phyloP scores from a whole-genome alignment of 1,284 basidiomycete species.

The Ceratobasidium sp. region DNA sequence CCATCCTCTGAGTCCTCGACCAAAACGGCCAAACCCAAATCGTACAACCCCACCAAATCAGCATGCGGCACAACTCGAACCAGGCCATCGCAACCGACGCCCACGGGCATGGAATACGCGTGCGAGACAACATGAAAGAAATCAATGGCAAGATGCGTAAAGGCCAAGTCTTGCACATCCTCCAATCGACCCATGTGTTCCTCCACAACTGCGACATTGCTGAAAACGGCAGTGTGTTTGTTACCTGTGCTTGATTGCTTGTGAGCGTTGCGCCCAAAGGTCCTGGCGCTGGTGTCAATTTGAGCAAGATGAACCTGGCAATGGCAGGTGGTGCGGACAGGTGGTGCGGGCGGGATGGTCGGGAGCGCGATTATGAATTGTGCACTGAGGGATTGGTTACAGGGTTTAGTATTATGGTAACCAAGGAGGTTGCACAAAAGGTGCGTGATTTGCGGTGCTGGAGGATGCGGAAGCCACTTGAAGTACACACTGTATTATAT shows the following conservation, averaged over 20 bases:
- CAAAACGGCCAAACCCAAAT: constrained; percentile 92
- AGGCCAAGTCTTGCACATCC: constrained; percentile 93
- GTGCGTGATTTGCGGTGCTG: no score
- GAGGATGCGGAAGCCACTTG: no score
- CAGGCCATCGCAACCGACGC: constrained; percentile 91
- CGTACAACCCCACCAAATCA: constrained; percentile 96
- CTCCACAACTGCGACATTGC: no score
- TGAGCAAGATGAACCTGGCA: constrained; percentile 98
- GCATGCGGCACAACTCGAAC: constrained; percentile 86
- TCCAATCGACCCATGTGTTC: no score
- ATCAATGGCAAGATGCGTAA: constrained; percentile 91
- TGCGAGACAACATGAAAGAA: constrained; percentile 96
- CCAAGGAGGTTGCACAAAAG: constrained; percentile 94
- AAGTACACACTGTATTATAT: no score
- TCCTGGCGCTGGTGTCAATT: constrained; percentile 72
- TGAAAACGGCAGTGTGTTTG: constrained; percentile 97
- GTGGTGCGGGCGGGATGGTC: constrained; percentile 81
- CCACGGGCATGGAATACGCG: constrained; percentile 84
- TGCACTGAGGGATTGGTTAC: constrained; percentile 83
- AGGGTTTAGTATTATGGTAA: constrained; percentile 82
- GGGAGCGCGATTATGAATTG: constrained; percentile 81
- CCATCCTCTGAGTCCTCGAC: constrained; percentile 94
- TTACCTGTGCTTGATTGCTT: constrained; percentile 84
- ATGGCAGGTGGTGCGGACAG: no score
- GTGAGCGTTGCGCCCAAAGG: constrained; percentile 89